These are phyloP conservation scores for Lipomyces japonicus DNA, from an alignment of 805 yeast genomes.

Conservation along the genomic window DNA sequence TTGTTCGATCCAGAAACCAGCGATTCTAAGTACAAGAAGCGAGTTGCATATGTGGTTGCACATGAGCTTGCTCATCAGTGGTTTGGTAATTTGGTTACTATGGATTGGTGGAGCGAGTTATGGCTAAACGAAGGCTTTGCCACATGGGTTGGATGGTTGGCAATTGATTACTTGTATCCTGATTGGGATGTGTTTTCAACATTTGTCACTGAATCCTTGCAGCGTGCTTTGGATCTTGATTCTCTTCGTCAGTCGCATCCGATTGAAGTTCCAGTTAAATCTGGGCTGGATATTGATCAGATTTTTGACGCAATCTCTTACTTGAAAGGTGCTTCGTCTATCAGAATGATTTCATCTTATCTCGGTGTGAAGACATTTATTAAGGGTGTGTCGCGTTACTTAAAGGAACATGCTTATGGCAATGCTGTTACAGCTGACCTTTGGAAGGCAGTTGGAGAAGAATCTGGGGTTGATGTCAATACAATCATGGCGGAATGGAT, in stretches of 20 bases:
- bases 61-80: conserved; percentile 91
- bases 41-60: conserved; percentile 82
- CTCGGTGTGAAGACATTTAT: conserved; percentile 73
- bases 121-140: conserved; percentile 91
- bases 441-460: conserved; percentile 69
- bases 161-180: conserved; percentile 70
- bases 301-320: conserved; percentile 82
- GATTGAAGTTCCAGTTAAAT: conserved; percentile 74
- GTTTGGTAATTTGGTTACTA: conserved; percentile 86
- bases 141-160: conserved; percentile 87
- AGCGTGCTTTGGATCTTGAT: conserved; percentile 66
- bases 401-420: conserved; percentile 71
- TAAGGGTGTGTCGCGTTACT: conserved; percentile 73
- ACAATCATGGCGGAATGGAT: conserved; percentile 79
- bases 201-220: conserved; percentile 70
- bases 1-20: conserved; percentile 64
- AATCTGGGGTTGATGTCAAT: conserved; percentile 68
- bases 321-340: conserved; percentile 72
- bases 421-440: conserved; percentile 73
- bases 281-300: conserved; percentile 77
- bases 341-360: conserved; percentile 77
- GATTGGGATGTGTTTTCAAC: conserved; percentile 85
- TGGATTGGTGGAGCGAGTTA: conserved; percentile 91
- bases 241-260: conserved; percentile 80
- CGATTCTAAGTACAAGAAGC: conserved; percentile 57